Evolutionary conservation across 2,329 filamentous ascomycete species (phyloP), one percentile per base, ranked within the genome.

Genomic region (Diaporthe ilicicola): DNA sequence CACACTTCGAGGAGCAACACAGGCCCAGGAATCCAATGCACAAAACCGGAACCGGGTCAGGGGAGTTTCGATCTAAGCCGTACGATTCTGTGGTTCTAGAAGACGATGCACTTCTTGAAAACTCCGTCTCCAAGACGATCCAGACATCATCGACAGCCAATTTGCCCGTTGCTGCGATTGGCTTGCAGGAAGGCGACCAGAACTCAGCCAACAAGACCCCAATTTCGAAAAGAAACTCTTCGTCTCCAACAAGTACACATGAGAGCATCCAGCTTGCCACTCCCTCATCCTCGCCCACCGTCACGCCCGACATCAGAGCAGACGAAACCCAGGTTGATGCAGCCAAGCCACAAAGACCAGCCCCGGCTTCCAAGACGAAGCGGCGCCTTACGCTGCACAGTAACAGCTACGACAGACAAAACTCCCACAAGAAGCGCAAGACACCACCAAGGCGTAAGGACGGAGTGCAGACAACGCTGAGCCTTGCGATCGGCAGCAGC

Each of bases 401-500:
- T 44, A 24, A 29, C 44, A 68, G 66, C 24, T 68, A 68, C 44
- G 55, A 51, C 17, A 61, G 65, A 3, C 69, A 74, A 17, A 53
- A 55, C 3, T 48, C 69, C 1, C 53, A 59, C 2, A 70, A 74
- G 59, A 74, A 65, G 48, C 72, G 71, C 24, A 76, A 71, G 46
- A 66, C 61, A 8, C 56, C 53, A 4, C 32, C 37, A 24, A 77
- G 74, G 48, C 77, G 76, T 50, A 72, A 76, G 22, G 75, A 79
- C 1, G 76, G 78, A 24, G 78, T 83, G 3, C 83, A 85, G 73
- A 84, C 80, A 0, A 84, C 83, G 0, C 72, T 85, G 27, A 84
- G 79, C 64, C 78, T 85, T 6, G 78, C 82, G 0, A 70, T 79
- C 34, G 75, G 77, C n/a, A 77, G 53, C 74, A 78, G 13, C 62